Evolutionary conservation across 2,329 filamentous ascomycete genomes (phyloP).

Genomic region (Clathrospora elynae): DNA sequence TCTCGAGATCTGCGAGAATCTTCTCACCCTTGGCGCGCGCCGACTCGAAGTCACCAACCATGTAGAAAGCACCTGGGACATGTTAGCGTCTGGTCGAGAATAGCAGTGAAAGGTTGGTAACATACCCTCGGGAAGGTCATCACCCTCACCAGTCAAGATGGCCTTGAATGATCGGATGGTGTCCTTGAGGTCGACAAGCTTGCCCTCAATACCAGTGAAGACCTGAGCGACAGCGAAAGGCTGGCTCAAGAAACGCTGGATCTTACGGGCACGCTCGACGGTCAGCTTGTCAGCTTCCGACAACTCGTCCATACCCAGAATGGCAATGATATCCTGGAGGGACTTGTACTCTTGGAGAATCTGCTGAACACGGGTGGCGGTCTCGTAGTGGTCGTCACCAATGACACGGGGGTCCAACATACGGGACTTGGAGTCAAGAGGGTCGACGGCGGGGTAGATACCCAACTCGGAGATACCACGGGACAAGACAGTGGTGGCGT

Average conservation of each 20-base stretch:
- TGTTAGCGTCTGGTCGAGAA: slow-evolving; percentile 20
- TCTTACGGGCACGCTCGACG: slow-evolving; percentile 99
- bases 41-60: slow-evolving; percentile 95
- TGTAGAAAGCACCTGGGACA: slow-evolving; percentile 77
- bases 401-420: slow-evolving; percentile 99
- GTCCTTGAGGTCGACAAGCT: slow-evolving; percentile 97
- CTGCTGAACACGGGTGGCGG: slow-evolving; percentile 93
- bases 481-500: slow-evolving; percentile 99
- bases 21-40: slow-evolving; percentile 98
- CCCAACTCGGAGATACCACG: slow-evolving; percentile 99
- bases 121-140: slow-evolving; percentile 89
- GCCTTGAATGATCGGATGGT: slow-evolving; percentile 98
- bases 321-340: slow-evolving; percentile 99
- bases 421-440: slow-evolving; percentile 98
- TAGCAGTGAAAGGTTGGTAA: slow-evolving; percentile 12
- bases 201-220: slow-evolving; percentile 94
- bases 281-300: slow-evolving; percentile 99
- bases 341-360: slow-evolving; percentile 99
- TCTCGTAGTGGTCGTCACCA: slow-evolving; percentile 96
- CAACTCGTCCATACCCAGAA: slow-evolving; percentile 99
- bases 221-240: slow-evolving; percentile 91
- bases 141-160: slow-evolving; percentile 92
- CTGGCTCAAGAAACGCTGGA: slow-evolving; percentile 99
- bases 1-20: slow-evolving; percentile 94
- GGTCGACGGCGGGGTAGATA: slow-evolving; percentile 99